Conservation (phyloP, 2,329 filamentous ascomycete species). For the Periconia sp. region DNA sequence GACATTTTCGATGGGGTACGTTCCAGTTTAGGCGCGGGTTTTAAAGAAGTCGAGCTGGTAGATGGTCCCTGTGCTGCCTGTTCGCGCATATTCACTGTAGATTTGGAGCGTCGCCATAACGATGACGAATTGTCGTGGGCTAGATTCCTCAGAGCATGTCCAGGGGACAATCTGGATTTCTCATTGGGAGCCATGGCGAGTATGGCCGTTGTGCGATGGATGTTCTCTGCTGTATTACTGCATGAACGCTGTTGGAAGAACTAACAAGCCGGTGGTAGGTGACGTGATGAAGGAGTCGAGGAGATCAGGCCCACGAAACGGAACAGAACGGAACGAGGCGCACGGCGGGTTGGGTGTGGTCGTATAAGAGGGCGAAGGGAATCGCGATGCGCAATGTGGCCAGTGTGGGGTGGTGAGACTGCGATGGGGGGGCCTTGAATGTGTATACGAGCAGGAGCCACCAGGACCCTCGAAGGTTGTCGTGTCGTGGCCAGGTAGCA, state of each 20-base stretch:
- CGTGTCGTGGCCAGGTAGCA: constrained; percentile 4
- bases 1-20: constrained; percentile 48
- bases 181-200: constrained; percentile 31
- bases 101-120: constrained; percentile 42
- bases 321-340: not conserved
- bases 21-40: constrained; percentile 31
- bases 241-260: constrained; percentile 13
- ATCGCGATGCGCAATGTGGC: constrained; percentile 6
- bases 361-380: not conserved
- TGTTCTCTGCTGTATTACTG: constrained; percentile 9
- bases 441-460: not conserved
- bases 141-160: constrained; percentile 25
- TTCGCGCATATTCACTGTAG: constrained; percentile 33
- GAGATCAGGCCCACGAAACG: too few relatives aligned
- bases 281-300: not conserved
- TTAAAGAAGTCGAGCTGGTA: constrained; percentile 6
- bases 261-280: not conserved
- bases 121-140: constrained; percentile 27
- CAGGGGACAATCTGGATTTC: constrained; percentile 16
- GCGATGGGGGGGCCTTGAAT: not conserved
- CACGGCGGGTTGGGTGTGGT: constrained; percentile 9
- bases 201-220: constrained; percentile 13
- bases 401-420: not conserved
- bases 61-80: constrained; percentile 10
- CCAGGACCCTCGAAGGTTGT: not conserved